phyloP scores from a whole-genome alignment of 495 filamentous ascomycete genomes.

The Penicillium manginii region DNA sequence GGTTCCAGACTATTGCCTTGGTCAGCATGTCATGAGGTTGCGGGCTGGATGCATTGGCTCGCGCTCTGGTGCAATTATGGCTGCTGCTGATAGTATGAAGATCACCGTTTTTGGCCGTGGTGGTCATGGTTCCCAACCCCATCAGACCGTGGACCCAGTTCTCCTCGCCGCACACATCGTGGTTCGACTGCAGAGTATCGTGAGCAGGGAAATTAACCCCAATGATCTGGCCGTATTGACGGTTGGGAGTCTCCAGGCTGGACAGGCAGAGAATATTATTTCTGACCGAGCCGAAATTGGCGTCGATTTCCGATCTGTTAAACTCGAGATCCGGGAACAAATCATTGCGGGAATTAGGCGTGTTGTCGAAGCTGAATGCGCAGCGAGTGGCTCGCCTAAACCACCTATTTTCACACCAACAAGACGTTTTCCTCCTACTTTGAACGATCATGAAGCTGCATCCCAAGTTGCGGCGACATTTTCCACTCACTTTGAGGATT shows the following conservation, averaged over 20 bases:
- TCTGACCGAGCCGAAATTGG: conserved; percentile 50
- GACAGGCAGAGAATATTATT: conserved; percentile 58
- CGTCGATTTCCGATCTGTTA: conserved; percentile 50
- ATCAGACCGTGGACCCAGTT: conserved; percentile 55
- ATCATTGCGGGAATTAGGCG: conserved; percentile 46
- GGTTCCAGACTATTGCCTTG: conserved; percentile 52
- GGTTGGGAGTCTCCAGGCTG: conserved; percentile 54
- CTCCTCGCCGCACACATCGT: conserved; percentile 54
- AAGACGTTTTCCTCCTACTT: conserved; percentile 48
- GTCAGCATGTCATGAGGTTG: conserved; percentile 56
- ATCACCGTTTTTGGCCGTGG: conserved; percentile 56
- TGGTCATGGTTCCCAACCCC: conserved; percentile 55
- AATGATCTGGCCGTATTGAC: conserved; percentile 54
- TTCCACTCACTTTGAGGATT: conserved; percentile 41
- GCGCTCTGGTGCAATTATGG: conserved; percentile 47
- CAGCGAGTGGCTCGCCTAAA: conserved; percentile 49
- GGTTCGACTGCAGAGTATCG: conserved; percentile 52
- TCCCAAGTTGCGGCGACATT: conserved; percentile 39
- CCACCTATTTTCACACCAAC: conserved; percentile 48
- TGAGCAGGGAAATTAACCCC: conserved; percentile 53
- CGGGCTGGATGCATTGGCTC: conserved; percentile 47
- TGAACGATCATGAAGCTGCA: conserved; percentile 41
- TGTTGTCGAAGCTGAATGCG: conserved; percentile 56
- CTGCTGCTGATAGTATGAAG: conserved; percentile 53
- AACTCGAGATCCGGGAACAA: conserved; percentile 39